Conservation (phyloP, 768 basidiomycete species). For the Pleurotus tuber-regium region DNA sequence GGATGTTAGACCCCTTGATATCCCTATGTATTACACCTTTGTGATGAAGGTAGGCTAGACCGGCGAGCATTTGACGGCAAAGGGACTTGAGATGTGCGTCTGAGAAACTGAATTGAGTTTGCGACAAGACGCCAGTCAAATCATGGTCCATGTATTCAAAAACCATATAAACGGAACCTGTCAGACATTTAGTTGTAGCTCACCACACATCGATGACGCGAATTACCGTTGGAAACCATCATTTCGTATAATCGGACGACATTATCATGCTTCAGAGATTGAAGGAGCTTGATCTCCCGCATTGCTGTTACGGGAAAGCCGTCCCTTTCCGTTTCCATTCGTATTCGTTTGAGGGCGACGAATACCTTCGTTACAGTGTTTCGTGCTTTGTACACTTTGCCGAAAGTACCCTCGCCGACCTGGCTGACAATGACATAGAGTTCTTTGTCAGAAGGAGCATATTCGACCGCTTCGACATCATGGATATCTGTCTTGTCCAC, state of each 20-base stretch:
- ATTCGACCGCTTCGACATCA: conserved; percentile 13
- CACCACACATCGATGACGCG: neutral
- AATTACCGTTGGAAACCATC: conserved; percentile 94
- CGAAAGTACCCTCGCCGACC: conserved; percentile 98
- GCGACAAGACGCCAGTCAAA: conserved; percentile 89
- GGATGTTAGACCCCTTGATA: conserved; percentile 98
- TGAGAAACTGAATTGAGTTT: conserved; percentile 82
- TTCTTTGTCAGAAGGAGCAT: conserved; percentile 36
- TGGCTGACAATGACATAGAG: conserved; percentile 87
- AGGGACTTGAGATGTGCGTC: conserved; percentile 93
- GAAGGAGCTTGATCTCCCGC: conserved; percentile 97
- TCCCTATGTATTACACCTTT: conserved; percentile 97
- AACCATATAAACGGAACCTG: conserved; percentile 98
- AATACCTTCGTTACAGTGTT: conserved; percentile 72
- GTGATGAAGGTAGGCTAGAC: conserved; percentile 92
- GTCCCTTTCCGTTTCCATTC: conserved; percentile 97
- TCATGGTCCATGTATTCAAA: conserved; percentile 99
- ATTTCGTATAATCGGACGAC: conserved; percentile 91
- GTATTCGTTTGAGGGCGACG: conserved; percentile 93
- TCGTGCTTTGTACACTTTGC: conserved; percentile 94
- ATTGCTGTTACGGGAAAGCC: conserved; percentile 99
- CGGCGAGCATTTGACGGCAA: conserved; percentile 92
- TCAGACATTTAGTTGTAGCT: conserved; percentile 10
- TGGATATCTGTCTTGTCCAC: neutral
- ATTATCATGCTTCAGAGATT: conserved; percentile 87